Percentiles rank a stretch among this genome's conserved stretches.
These are phyloP conservation scores for Acanthamoeba healyi DNA, from an alignment of 208 protist species.

Conservation along the genomic window DNA sequence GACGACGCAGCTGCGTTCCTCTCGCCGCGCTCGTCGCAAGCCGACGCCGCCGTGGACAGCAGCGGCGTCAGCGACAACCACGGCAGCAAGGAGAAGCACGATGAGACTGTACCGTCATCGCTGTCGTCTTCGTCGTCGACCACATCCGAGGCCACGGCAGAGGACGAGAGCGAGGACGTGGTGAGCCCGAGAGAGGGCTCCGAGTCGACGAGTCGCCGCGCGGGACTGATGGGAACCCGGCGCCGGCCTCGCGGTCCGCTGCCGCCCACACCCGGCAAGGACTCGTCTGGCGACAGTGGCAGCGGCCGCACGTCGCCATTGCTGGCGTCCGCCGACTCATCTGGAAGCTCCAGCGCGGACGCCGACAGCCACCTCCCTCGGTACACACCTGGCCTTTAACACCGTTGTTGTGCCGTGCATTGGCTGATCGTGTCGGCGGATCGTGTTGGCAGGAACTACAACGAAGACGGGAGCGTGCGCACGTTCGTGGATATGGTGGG, in stretches of 20 bases:
- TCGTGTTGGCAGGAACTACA: slow-evolving; percentile 33
- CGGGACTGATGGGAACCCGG: background rate
- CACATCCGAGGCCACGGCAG: background rate
- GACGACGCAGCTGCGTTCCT: background rate
- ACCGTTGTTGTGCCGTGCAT: background rate
- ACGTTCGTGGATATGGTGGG: background rate
- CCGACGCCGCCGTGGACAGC: background rate
- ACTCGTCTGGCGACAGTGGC: background rate
- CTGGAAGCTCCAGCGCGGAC: background rate
- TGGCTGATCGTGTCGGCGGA: no score
- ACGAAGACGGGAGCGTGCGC: slow-evolving; percentile 13
- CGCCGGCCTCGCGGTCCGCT: background rate
- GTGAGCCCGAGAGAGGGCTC: background rate
- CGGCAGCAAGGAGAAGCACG: no score
- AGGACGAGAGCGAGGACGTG: background rate
- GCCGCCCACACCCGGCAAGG: no score
- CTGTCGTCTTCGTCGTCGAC: background rate
- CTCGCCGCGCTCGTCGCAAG: background rate
- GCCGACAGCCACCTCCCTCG: background rate
- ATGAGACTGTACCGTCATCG: no score
- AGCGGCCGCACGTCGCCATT: background rate
- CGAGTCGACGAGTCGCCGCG: no score
- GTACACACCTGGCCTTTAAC: background rate
- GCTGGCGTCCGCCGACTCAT: background rate
- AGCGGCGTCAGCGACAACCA: no score